Percentiles rank a stretch among this genome's conserved stretches.
These are phyloP conservation scores for Kazachstania martiniae DNA, from an alignment of 805 yeast species.

Conservation along the genomic window DNA sequence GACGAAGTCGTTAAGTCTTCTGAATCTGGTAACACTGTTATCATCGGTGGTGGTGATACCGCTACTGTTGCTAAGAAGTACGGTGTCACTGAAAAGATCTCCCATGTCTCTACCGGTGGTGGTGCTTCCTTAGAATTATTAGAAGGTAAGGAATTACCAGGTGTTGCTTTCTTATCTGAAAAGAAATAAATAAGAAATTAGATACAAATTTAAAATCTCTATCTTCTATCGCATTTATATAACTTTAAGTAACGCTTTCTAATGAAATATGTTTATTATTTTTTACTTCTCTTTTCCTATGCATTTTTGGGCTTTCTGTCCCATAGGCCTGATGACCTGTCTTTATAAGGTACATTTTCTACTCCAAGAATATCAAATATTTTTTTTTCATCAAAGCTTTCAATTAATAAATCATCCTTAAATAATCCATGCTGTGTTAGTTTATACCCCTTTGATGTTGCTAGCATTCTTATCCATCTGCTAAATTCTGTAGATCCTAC, in stretches of 20 bases:
- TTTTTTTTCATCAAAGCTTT: constrained; percentile 17
- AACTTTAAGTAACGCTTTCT: constrained; percentile 3
- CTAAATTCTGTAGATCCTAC: constrained; percentile 26
- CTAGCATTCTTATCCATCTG: constrained; percentile 20
- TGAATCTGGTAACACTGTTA: constrained; percentile 83
- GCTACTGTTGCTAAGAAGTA: constrained; percentile 98
- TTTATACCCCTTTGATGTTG: constrained; percentile 18
- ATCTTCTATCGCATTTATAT: neutral
- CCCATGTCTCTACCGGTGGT: constrained; percentile 99
- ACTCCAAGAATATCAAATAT: constrained; percentile 19
- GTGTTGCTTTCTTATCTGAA: constrained; percentile 86
- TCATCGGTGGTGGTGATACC: constrained; percentile 98
- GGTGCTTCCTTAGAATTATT: constrained; percentile 98
- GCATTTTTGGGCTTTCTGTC: neutral
- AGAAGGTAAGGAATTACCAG: constrained; percentile 98
- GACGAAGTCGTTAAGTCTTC: constrained; percentile 83
- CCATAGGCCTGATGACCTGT: constrained; percentile 8
- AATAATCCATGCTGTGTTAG: constrained; percentile 26
- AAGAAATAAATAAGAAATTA: constrained; percentile 32
- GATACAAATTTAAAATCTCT: neutral
- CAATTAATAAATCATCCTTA: constrained; percentile 13
- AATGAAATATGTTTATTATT: constrained; percentile 2
- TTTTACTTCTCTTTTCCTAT: neutral
- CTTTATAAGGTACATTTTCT: constrained; percentile 6
- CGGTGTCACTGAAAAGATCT: constrained; percentile 91